Percentiles rank a stretch among this genome's conserved stretches.
These are phyloP conservation scores for Pisolithus microcarpus DNA, from an alignment of 768 basidiomycete genomes.

Conservation along the genomic window DNA sequence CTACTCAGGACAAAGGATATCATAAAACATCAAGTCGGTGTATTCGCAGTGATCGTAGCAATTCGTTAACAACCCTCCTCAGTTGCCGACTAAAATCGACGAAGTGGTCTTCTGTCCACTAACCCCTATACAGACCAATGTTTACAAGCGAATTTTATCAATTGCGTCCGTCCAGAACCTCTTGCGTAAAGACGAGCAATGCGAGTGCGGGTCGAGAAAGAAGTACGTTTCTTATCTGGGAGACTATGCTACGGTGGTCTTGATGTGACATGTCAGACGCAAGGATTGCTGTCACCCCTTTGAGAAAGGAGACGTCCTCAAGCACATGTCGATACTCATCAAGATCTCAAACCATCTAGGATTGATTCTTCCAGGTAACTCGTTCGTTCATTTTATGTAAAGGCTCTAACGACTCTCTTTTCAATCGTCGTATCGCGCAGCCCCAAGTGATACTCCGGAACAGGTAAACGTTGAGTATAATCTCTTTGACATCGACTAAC, in stretches of 20 bases:
- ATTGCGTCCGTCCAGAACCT: constrained; percentile 64
- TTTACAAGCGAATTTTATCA: constrained; percentile 67
- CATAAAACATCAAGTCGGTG: constrained; percentile 55
- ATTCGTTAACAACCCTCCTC: background rate
- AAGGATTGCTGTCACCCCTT: constrained; percentile 51
- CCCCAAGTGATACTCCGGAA: constrained; percentile 58
- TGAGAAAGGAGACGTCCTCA: constrained; percentile 52
- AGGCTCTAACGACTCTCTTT: background rate
- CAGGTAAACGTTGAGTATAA: constrained; percentile 38
- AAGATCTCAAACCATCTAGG: constrained; percentile 86
- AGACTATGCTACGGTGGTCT: background rate
- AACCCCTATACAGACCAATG: constrained; percentile 57
- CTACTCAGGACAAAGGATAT: constrained; percentile 63
- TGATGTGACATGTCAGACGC: constrained; percentile 34
- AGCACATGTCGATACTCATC: constrained; percentile 74
- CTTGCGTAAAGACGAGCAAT: constrained; percentile 61
- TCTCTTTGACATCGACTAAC: background rate
- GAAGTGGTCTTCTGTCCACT: constrained; percentile 92
- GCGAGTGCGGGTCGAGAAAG: constrained; percentile 60
- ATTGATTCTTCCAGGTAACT: constrained; percentile 71
- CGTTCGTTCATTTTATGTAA: background rate
- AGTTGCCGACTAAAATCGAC: constrained; percentile 87
- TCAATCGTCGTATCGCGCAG: constrained; percentile 29
- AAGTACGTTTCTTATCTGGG: constrained; percentile 33
- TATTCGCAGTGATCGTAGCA: background rate